Base-by-base conservation (phyloP, 495 filamentous ascomycete species). In the Aspergillus incahuasiensis region DNA sequence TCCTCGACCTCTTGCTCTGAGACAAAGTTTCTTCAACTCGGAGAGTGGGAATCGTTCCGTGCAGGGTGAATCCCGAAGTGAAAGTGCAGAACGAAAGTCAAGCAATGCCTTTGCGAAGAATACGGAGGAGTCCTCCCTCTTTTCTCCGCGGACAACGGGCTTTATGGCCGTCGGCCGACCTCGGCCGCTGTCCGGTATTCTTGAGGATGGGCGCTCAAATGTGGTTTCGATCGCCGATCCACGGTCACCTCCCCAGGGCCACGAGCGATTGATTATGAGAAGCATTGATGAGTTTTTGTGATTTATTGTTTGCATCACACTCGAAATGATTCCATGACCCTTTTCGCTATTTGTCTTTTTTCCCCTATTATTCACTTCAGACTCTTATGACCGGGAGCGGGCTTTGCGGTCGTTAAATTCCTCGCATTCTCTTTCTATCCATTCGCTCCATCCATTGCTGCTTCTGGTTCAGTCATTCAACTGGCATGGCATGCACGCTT, bases 231-330 rank as follows among this genome's bases (percentile, higher is more conserved):
- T 70, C 40, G 64, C 68, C 3, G 78, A 81, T 63, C 78, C 78
- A 2, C 69, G 78, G 56, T 80, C 77, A 15, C 78, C 78, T 40
- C 72, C 72, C 13, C 66, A 67, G 25, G 73, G 71, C 40, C 69
- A 69, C 9, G 78, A 79, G 57, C 68, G 72, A 18, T 60, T 78
- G 48, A 79, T 80, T 52, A 76, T 78, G 69, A 75, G 78, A 66
- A 80, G 68, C 58, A 81, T 81, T 61, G 77, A 78, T 61, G 78
- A 80, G 63, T 73, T 81, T 64, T 61, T 78, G 48, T 78, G 69
- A 74, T 68, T 57, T 42, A 20, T n/a, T 40, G n/a, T 46, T 41
- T 47, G 42, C 54, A 46, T 49, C 35, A 47, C 12, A 15, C 39
- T 48, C 40, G 65, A 66, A 62, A 74, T 55, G 72, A 74, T 65